Evolutionary conservation across 306 rosid species (phyloP).

Genomic region (Oemleria cerasiformis): DNA sequence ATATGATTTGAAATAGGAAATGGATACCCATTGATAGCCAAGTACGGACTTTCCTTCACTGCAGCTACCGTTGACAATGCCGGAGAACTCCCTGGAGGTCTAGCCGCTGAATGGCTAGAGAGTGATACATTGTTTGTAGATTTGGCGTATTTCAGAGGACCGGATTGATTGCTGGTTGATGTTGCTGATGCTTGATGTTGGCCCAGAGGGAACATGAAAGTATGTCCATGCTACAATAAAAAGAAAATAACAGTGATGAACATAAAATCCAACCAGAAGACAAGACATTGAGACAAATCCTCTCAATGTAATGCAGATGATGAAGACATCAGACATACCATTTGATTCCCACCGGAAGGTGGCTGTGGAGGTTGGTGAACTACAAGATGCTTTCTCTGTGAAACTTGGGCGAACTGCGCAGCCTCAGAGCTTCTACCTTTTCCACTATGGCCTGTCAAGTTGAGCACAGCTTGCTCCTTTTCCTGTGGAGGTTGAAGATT

Average conservation of each 20-base stretch:
- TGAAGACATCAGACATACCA: conserved; percentile 41
- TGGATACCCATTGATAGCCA: conserved; percentile 51
- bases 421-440: conserved; percentile 29
- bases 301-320: conserved; percentile 18
- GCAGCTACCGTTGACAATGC: conserved; percentile 44
- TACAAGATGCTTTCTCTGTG: conserved; percentile 37
- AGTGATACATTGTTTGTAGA: conserved; percentile 34
- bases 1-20: conserved; percentile 49
- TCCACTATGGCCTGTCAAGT: conserved; percentile 26
- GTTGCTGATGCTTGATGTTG: conserved; percentile 47
- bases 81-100: conserved; percentile 40
- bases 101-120: conserved; percentile 33
- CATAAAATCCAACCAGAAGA: neutral
- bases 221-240: conserved; percentile 50
- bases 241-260: conserved; percentile 15
- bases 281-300: neutral
- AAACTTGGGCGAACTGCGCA: conserved; percentile 32
- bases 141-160: conserved; percentile 29
- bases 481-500: conserved; percentile 26
- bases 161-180: conserved; percentile 36
- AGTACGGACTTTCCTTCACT: conserved; percentile 44
- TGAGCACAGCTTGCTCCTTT: conserved; percentile 28
- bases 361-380: conserved; percentile 40
- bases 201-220: conserved; percentile 35
- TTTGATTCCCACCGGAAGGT: conserved; percentile 28